These are phyloP conservation scores for Malania oleifera DNA, from an alignment of 164 flowering plant genomes.

Conservation along the genomic window DNA sequence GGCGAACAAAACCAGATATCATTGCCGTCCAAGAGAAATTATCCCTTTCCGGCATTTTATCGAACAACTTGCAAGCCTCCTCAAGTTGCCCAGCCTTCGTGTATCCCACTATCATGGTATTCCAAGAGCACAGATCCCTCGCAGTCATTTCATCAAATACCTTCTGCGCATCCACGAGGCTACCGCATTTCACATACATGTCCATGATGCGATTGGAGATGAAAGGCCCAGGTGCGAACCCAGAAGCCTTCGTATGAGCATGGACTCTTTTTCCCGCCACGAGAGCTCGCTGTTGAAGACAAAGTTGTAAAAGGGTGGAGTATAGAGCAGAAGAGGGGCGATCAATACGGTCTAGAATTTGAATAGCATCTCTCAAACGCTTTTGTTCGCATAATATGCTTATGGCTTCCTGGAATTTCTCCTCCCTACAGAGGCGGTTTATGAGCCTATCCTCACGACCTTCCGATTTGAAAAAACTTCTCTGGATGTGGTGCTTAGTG, in stretches of 20 bases:
- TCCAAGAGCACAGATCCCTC: constrained; percentile 38
- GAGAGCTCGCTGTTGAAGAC: not conserved
- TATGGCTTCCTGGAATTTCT: not conserved
- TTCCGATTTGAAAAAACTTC: not conserved
- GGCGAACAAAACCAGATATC: constrained; percentile 30
- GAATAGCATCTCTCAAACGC: not conserved
- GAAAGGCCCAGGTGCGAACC: not conserved
- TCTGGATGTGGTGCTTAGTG: not conserved
- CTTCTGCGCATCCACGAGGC: not conserved
- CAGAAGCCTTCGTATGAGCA: not conserved
- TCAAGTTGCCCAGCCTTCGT: constrained; percentile 19
- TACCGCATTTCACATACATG: not conserved
- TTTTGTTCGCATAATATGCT: not conserved
- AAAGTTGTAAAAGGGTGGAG: not conserved
- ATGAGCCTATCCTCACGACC: not conserved
- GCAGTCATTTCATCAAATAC: constrained; percentile 22
- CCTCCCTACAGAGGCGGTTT: not conserved
- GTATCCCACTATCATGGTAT: constrained; percentile 31
- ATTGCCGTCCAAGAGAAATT: constrained; percentile 36
- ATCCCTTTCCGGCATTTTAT: constrained; percentile 30
- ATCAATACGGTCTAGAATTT: not conserved
- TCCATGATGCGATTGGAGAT: not conserved
- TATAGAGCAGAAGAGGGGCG: not conserved
- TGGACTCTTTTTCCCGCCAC: not conserved
- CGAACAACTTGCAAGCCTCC: constrained; percentile 30